A percentile compares a stretch with the other conserved stretches of the same genome.
phyloP scores from a whole-genome alignment of 2,329 filamentous ascomycete species.

The Nemania sp. region DNA sequence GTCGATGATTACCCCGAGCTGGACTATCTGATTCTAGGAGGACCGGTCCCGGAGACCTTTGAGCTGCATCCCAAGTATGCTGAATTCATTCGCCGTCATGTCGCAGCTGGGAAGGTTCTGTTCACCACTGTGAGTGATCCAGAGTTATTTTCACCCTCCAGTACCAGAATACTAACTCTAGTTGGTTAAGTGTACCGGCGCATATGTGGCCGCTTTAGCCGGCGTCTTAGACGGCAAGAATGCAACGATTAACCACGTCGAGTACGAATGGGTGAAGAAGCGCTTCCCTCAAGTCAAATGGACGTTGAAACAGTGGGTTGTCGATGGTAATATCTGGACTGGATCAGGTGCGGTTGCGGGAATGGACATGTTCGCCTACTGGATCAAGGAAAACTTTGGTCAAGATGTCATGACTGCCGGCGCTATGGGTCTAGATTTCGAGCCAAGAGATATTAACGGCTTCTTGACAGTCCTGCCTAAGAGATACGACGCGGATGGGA shows the following conservation, averaged over 20 bases:
- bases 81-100: conserved; percentile 34
- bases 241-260: conserved; percentile 29
- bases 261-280: conserved; percentile 30
- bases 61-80: conserved; percentile 29
- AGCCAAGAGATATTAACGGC: conserved; percentile 30
- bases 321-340: conserved; percentile 33
- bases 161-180: not conserved
- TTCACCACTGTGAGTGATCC: conserved; percentile 27
- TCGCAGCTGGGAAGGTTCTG: conserved; percentile 27
- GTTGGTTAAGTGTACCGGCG: conserved; percentile 22
- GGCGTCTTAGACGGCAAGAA: conserved; percentile 34
- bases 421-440: conserved; percentile 27
- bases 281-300: conserved; percentile 31
- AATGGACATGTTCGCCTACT: conserved; percentile 34
- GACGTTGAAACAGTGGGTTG: conserved; percentile 32
- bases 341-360: conserved; percentile 31
- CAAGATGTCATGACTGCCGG: conserved; percentile 22
- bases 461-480: conserved; percentile 30
- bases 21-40: conserved; percentile 26
- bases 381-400: conserved; percentile 29
- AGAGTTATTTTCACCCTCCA: not conserved
- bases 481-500: conserved; percentile 25
- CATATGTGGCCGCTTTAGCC: conserved; percentile 25
- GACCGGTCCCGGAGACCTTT: conserved; percentile 15
- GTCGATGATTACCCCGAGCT: conserved; percentile 32